phyloP scores from a whole-genome alignment of 2,329 filamentous ascomycete genomes.

The Aspergillus awamori region DNA sequence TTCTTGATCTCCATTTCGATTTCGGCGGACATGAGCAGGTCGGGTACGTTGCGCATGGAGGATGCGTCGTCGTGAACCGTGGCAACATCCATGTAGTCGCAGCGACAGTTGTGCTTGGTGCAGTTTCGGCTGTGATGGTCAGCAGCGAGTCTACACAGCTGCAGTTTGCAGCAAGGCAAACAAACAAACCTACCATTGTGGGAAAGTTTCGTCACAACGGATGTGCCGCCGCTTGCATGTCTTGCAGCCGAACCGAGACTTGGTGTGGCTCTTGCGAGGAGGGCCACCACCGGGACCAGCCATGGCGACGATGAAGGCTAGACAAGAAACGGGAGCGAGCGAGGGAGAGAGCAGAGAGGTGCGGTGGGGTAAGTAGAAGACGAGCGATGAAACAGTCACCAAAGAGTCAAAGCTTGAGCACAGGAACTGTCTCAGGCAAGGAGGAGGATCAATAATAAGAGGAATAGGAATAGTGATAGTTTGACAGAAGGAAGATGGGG shows the following conservation, averaged over 20 bases:
- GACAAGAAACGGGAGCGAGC: slow-evolving; percentile 5
- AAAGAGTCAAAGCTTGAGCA: neutral
- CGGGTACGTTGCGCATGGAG: slow-evolving; percentile 56
- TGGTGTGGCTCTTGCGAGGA: slow-evolving; percentile 89
- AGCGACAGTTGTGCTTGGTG: slow-evolving; percentile 97
- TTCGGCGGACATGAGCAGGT: slow-evolving; percentile 82
- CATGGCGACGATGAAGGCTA: slow-evolving; percentile 56
- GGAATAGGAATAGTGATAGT: too few relatives aligned
- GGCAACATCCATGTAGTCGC: slow-evolving; percentile 92
- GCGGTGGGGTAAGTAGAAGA: slow-evolving; percentile 3
- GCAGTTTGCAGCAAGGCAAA: neutral
- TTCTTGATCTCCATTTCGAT: slow-evolving; percentile 78
- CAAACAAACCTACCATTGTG: slow-evolving; percentile 76
- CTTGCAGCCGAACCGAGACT: slow-evolving; percentile 97
- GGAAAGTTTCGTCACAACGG: slow-evolving; percentile 94
- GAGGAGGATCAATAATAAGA: neutral
- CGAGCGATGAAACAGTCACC: slow-evolving; percentile 11
- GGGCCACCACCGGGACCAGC: slow-evolving; percentile 93
- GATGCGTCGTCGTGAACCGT: slow-evolving; percentile 59
- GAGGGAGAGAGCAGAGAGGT: slow-evolving; percentile 10
- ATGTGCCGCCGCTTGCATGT: slow-evolving; percentile 98
- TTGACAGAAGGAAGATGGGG: slow-evolving; percentile 5
- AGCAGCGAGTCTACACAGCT: slow-evolving; percentile 4
- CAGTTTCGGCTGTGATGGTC: slow-evolving; percentile 76
- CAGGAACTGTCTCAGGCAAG: neutral